These are phyloP conservation scores for Ustulina deusta DNA, from an alignment of 2,329 filamentous ascomycete genomes.

Conservation along the genomic window DNA sequence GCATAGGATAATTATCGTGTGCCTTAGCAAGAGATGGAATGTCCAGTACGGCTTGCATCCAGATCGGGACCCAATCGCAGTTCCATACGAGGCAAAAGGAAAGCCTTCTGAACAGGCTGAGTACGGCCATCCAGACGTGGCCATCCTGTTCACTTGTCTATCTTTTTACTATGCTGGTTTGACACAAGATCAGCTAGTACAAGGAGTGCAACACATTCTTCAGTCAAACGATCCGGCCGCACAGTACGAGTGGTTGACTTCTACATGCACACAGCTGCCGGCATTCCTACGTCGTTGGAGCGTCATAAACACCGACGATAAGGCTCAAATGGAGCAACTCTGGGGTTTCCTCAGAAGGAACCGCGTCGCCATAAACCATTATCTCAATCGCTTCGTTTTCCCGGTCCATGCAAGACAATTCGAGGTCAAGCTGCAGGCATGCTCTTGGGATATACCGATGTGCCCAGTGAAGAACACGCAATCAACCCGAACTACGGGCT, in stretches of 20 bases:
- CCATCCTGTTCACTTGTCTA: conserved; percentile 73
- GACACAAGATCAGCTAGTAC: conserved; percentile 59
- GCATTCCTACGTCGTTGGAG: conserved; percentile 63
- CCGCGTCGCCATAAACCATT: conserved; percentile 68
- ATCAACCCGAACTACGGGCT: conserved; percentile 60
- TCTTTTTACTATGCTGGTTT: conserved; percentile 75
- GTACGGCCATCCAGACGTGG: conserved; percentile 75
- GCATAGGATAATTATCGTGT: conserved; percentile 68
- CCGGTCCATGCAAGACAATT: conserved; percentile 74
- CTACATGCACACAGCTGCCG: conserved; percentile 55
- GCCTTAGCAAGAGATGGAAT: conserved; percentile 73
- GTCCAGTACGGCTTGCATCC: conserved; percentile 73
- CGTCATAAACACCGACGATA: conserved; percentile 69
- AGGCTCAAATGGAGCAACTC: conserved; percentile 60
- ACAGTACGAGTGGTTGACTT: conserved; percentile 65
- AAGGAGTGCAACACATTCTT: conserved; percentile 62
- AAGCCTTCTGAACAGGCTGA: conserved; percentile 71
- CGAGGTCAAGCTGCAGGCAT: conserved; percentile 70
- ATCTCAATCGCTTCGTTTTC: conserved; percentile 72
- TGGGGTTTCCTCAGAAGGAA: conserved; percentile 62
- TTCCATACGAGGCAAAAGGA: conserved; percentile 76
- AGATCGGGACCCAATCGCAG: conserved; percentile 68
- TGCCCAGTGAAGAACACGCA: conserved; percentile 40
- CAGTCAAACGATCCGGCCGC: conserved; percentile 66
- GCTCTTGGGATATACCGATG: conserved; percentile 75